A percentile compares a stretch with the other conserved stretches of the same genome.
phyloP scores from a whole-genome alignment of 805 yeast species.

The Candida peoriensis region DNA sequence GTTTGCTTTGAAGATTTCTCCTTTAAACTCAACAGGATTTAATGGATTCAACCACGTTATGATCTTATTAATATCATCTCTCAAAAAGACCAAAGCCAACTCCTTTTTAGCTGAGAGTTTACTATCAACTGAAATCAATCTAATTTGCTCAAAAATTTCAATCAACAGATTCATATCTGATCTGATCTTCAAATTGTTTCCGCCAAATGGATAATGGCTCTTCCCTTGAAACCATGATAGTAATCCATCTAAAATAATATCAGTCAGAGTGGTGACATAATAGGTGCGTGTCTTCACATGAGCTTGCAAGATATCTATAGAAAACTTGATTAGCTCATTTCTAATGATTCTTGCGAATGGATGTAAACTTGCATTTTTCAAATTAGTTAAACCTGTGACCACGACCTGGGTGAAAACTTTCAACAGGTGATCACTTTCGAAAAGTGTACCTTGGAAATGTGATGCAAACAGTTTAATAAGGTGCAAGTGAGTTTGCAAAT shows the following conservation, averaged over 20 bases:
- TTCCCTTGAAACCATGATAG: conserved; percentile 73
- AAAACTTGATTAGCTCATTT: conserved; percentile 66
- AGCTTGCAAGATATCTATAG: conserved; percentile 56
- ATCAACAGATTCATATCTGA: conserved; percentile 60
- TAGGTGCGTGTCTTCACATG: conserved; percentile 47
- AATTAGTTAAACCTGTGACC: conserved; percentile 46
- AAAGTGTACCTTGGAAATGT: conserved; percentile 72
- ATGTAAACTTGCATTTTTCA: conserved; percentile 65
- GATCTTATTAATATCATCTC: conserved; percentile 68
- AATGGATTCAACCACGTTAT: conserved; percentile 66
- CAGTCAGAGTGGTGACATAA: conserved; percentile 37
- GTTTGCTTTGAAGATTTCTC: conserved; percentile 32
- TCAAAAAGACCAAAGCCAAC: conserved; percentile 58
- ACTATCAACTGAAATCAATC: conserved; percentile 14
- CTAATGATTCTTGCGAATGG: conserved; percentile 75
- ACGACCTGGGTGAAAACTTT: conserved; percentile 62
- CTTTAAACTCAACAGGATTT: conserved; percentile 22
- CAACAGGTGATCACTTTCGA: conserved; percentile 64
- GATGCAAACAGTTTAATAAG: conserved; percentile 67
- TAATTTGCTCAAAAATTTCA: conserved; percentile 35
- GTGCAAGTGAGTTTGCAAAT: conserved; percentile 62
- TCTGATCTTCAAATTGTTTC: conserved; percentile 64
- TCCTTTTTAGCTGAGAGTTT: conserved; percentile 41
- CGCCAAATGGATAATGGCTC: conserved; percentile 76
- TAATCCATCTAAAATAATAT: conserved; percentile 54